A percentile compares a stretch with the other conserved stretches of the same genome.
Conservation (phyloP, 2,329 filamentous ascomycete species). For the Verticillium nubilum region DNA sequence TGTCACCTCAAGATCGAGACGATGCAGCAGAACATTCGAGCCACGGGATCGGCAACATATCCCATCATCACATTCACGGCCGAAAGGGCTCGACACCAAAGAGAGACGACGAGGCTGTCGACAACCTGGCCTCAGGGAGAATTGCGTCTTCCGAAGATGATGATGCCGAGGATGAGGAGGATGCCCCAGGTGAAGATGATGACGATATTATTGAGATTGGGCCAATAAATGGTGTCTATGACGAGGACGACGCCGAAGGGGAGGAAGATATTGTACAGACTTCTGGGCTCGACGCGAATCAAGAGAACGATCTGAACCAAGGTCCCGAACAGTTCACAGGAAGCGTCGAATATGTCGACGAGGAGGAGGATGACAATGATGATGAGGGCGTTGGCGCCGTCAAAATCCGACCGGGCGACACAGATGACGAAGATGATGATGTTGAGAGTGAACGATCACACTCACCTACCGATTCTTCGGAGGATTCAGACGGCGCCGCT, state of each 20-base stretch:
- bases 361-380: constrained; percentile 26
- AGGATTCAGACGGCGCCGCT: constrained; percentile 50
- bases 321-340: not conserved
- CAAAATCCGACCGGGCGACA: constrained; percentile 49
- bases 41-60: not conserved
- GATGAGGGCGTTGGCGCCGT: constrained; percentile 53
- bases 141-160: not conserved
- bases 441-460: constrained; percentile 37
- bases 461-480: constrained; percentile 43
- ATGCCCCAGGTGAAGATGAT: constrained; percentile 22
- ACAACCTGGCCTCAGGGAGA: constrained; percentile 1
- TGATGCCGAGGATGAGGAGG: constrained; percentile 16
- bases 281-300: constrained; percentile 12
- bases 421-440: constrained; percentile 35
- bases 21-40: not conserved
- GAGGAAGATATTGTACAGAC: constrained; percentile 22
- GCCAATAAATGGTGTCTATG: constrained; percentile 16
- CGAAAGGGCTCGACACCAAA: constrained; percentile 2
- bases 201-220: constrained; percentile 14
- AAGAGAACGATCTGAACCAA: not conserved
- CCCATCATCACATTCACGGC: not conserved
- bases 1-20: not conserved
- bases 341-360: constrained; percentile 10
- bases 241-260: constrained; percentile 36
- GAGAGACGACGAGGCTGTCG: not conserved